Conservation (phyloP, 1,284 basidiomycete genomes). For the Lentinus polychrous region DNA sequence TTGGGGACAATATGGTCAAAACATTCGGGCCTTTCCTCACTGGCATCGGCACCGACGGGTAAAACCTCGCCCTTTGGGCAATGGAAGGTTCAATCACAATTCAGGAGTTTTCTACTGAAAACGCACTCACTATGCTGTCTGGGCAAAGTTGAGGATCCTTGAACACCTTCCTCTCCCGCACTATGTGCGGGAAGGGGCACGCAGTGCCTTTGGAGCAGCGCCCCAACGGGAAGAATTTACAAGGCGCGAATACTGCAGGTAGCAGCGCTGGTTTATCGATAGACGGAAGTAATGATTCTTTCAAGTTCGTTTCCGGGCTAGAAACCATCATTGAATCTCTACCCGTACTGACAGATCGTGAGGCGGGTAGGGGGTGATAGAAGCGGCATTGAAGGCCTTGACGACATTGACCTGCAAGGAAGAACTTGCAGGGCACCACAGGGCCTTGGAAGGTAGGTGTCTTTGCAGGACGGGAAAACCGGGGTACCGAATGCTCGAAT, state of each 20-base stretch:
- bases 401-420: neutral
- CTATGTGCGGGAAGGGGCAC: constrained; percentile 18
- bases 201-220: constrained; percentile 18
- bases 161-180: neutral
- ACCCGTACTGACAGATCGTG: neutral
- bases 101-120: neutral
- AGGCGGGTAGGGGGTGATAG: neutral
- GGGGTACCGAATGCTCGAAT: neutral
- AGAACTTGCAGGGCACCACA: neutral
- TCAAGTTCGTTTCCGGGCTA: neutral
- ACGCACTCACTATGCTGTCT: neutral
- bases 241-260: constrained; percentile 7
- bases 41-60: neutral
- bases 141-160: too few species aligned
- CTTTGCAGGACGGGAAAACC: neutral
- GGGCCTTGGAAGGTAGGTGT: neutral
- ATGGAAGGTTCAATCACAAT: neutral
- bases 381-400: constrained; percentile 2
- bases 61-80: neutral
- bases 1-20: neutral
- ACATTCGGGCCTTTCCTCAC: neutral
- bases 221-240: constrained; percentile 17
- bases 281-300: too few species aligned
- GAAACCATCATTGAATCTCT: neutral
- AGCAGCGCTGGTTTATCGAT: neutral